phyloP scores from a whole-genome alignment of 768 basidiomycete species.

The Tubosaeta sp. region DNA sequence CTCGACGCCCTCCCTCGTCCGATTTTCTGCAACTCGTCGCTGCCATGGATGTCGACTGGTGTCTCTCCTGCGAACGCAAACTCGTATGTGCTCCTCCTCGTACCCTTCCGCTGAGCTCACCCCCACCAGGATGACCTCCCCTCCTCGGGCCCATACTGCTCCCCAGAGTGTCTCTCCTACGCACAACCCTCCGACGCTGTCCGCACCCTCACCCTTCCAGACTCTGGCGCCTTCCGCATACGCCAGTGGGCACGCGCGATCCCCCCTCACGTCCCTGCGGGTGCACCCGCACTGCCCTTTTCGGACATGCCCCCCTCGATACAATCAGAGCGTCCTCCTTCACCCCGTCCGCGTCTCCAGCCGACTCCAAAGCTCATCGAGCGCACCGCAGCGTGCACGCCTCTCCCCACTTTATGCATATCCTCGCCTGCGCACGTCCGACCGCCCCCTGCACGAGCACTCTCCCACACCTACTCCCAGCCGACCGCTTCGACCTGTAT shows the following conservation, averaged over 20 bases:
- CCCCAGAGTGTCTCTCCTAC: slow-evolving; percentile 37
- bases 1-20: slow-evolving; percentile 15
- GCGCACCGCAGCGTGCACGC: slow-evolving; percentile 27
- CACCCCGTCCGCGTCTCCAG: slow-evolving; percentile 21
- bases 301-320: slow-evolving; percentile 13
- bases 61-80: slow-evolving; percentile 58
- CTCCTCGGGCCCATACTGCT: slow-evolving; percentile 48
- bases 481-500: slow-evolving; percentile 32
- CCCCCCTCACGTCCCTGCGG: slow-evolving; percentile 30
- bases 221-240: slow-evolving; percentile 14
- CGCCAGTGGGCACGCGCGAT: slow-evolving; percentile 30
- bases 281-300: slow-evolving; percentile 28
- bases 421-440: slow-evolving; percentile 37
- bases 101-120: background rate
- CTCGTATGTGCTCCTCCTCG: slow-evolving; percentile 39
- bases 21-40: background rate
- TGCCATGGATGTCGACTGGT: slow-evolving; percentile 67
- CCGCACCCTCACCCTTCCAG: background rate
- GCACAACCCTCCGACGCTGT: slow-evolving; percentile 35
- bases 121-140: slow-evolving; percentile 16
- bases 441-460: slow-evolving; percentile 28
- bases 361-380: slow-evolving; percentile 34
- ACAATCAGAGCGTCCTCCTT: slow-evolving; percentile 12
- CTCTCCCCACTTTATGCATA: slow-evolving; percentile 48
- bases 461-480: slow-evolving; percentile 31